phyloP scores from a whole-genome alignment of 805 yeast genomes.

The Suhomyces emberorum region DNA sequence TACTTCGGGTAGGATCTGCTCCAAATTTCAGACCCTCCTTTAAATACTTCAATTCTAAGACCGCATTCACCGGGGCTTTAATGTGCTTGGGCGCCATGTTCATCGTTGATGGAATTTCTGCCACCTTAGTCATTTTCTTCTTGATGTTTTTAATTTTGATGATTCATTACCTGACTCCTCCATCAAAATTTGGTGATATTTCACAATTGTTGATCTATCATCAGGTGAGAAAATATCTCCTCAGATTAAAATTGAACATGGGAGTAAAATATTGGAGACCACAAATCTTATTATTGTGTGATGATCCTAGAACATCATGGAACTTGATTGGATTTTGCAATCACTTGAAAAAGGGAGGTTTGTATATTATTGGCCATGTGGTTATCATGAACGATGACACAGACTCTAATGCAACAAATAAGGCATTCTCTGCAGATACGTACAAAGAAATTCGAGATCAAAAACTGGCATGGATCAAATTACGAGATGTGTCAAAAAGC shows the following conservation, averaged over 20 bases:
- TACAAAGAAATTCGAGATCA: constrained; percentile 69
- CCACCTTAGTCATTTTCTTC: constrained; percentile 67
- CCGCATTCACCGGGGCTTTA: constrained; percentile 76
- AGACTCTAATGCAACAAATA: constrained; percentile 40
- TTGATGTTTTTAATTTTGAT: constrained; percentile 64
- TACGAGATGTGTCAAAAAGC: constrained; percentile 71
- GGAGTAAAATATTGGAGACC: constrained; percentile 99
- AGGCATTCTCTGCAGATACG: constrained; percentile 40
- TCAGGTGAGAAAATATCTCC: constrained; percentile 87
- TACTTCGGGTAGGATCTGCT: constrained; percentile 84
- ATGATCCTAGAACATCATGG: constrained; percentile 91
- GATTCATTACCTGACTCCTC: constrained; percentile 90
- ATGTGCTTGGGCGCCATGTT: constrained; percentile 83
- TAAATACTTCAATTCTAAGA: constrained; percentile 74
- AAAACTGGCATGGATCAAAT: constrained; percentile 75
- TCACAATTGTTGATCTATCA: constrained; percentile 94
- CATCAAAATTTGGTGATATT: constrained; percentile 97
- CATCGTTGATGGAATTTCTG: constrained; percentile 88
- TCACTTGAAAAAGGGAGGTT: constrained; percentile 91
- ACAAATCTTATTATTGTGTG: constrained; percentile 82
- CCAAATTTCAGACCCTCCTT: constrained; percentile 98
- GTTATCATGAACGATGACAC: constrained; percentile 52
- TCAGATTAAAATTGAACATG: constrained; percentile 75
- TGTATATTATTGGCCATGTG: constrained; percentile 90
- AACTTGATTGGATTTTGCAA: constrained; percentile 89